Percentiles rank a stretch among this genome's conserved stretches.
phyloP scores from a whole-genome alignment of 768 basidiomycete genomes.

The Imleria badia region DNA sequence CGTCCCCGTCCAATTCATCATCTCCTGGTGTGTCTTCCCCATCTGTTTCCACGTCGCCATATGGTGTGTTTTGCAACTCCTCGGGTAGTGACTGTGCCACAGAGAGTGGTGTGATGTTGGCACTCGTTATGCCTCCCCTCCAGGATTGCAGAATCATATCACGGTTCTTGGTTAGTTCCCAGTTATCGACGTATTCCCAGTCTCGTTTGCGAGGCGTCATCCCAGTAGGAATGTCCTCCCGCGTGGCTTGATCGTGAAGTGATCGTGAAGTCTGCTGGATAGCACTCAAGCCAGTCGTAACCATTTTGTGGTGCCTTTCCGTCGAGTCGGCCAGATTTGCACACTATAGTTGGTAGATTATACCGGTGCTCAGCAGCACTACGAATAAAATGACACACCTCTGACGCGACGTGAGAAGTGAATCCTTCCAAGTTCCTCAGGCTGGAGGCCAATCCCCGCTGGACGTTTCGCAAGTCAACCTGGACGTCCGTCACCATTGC shows the following conservation, averaged over 20 bases:
- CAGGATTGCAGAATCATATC: slow-evolving; percentile 57
- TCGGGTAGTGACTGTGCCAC: slow-evolving; percentile 38
- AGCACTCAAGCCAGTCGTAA: slow-evolving; percentile 43
- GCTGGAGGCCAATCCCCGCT: slow-evolving; percentile 49
- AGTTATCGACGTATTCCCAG: slow-evolving; percentile 69
- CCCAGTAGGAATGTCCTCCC: slow-evolving; percentile 67
- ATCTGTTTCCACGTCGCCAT: slow-evolving; percentile 18
- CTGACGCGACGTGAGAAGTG: slow-evolving; percentile 43
- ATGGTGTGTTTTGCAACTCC: slow-evolving; percentile 17
- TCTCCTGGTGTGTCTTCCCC: slow-evolving; percentile 24
- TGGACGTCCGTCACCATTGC: slow-evolving; percentile 49
- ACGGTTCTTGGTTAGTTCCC: slow-evolving; percentile 68
- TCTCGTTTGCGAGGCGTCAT: slow-evolving; percentile 73
- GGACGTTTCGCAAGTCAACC: slow-evolving; percentile 50
- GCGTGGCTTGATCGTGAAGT: slow-evolving; percentile 56
- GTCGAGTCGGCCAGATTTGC: slow-evolving; percentile 40
- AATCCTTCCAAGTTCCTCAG: slow-evolving; percentile 48
- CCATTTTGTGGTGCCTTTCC: slow-evolving; percentile 44
- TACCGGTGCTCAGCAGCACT: not conserved
- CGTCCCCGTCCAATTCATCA: slow-evolving; percentile 15
- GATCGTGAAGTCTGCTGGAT: slow-evolving; percentile 51
- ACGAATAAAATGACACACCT: slow-evolving; percentile 40
- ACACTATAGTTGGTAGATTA: slow-evolving; percentile 34
- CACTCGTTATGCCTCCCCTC: slow-evolving; percentile 37
- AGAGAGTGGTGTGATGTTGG: slow-evolving; percentile 39